Evolutionary conservation across 129 eudicot species (phyloP), one percentile per base, ranked within the genome.

Genomic region (Cynara cardunculus): DNA sequence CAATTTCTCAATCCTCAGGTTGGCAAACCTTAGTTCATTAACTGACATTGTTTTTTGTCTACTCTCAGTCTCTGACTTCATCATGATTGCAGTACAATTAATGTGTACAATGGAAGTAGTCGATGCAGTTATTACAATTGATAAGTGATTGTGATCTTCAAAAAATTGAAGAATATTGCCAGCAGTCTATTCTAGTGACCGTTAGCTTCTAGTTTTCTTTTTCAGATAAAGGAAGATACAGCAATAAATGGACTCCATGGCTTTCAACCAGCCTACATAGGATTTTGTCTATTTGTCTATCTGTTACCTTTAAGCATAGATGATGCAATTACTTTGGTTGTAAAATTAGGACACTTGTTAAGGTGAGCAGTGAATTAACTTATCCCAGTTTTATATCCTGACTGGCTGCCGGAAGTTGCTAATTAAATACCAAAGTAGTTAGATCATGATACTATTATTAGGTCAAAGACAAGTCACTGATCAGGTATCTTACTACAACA

Each of bases 141-240:
- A 24, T 39, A 16, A 46, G 3, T 3, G 9, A 62, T 72, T 35
- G 41, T 30, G 13, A 41, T 41, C 24, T 46, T 49, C 26, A 19
- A 72, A 39, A 74, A 59, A 44, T 30, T 75, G 18, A 75, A 75
- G n/a, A 31, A 74, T 25, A 53, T 75, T 28, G 18, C 46, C 68
- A 4, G 13, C 76, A 37, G 25, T 72, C 46, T 10, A 34, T 72
- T 72, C 62, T 24, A 19, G 76, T 72, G 32, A 22, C 16, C 62
- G 1, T 37, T 74, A 34, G 32, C n/a, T 76, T 64, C 24, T 34
- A 37, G 64, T 53, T 72, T 72, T 71, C 31, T 28, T 2, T 53
- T 53, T 53, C 64, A 53, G 64, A 18, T 53, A 3, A 53, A n/a
- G 62, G 1, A 53, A 53, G 7, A 53, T n/a, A 53, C 22, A n/a